Base-by-base conservation (phyloP, 2,329 filamentous ascomycete genomes). In the Aspergillus viridinutans region DNA sequence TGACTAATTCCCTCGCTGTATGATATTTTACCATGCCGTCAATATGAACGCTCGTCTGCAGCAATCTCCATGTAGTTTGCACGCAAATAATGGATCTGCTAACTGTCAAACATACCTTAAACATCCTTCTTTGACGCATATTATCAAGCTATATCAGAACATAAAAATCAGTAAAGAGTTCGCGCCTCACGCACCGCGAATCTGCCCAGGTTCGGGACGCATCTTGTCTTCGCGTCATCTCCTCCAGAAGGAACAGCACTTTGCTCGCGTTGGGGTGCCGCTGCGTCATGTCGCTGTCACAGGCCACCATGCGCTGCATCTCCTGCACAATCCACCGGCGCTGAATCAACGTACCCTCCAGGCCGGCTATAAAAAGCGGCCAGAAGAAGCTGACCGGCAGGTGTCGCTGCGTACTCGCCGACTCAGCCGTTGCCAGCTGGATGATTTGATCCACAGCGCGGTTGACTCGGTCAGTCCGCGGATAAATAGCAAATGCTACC, bases 401-500 rank as follows among this genome's bases (percentile, higher is more conserved):
- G 45, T 63, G 64, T 3, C 52, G 48, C 32, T 50, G 28, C 14
- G 53, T 47, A 25, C 60, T 59, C 5, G 57, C 54, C 5, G 65
- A 60, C 45, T 73, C 71, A 14, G 67, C 63, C 3, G 61, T 67
- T 12, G 71, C 70, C 25, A 73, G 59, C 38, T 71, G 67, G n/a
- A 73, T 70, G 42, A 73, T 73, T 53, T 71, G 64, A 43, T 71
- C 65, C 4, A 73, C 71, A 8, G 71, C 71, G 4, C 69, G 65
- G 35, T 71, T 69, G 47, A 73, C 71, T 1, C 69, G 66, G 49
- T 73, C 71, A 9, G 71, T 73, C 6, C 71, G 69, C 2, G 71
- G 71, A 40, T 73, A 73, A 14, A 73, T 73, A 17, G 69, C 70
- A 53, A 73, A 73, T 6, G 71, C 71, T 7, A 73, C 71, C 1